These are phyloP conservation scores for Dimargaris cristalligena DNA, from an alignment of 192 early-diverging fungal species.

Conservation along the genomic window DNA sequence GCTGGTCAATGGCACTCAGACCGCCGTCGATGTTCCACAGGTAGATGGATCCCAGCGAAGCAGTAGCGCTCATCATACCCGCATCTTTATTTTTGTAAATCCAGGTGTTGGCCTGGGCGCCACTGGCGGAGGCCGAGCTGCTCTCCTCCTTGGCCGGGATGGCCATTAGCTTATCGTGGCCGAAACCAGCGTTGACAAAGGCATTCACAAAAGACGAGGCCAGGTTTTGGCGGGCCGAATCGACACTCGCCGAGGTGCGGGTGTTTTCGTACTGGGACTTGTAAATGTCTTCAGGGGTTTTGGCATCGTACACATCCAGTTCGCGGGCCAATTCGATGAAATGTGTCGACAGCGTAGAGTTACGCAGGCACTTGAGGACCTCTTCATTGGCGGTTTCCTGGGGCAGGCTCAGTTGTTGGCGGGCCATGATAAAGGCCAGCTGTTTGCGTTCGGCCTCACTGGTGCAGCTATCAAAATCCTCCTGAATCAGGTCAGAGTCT, in stretches of 20 bases:
- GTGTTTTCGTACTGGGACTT: constrained; percentile 90
- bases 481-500: constrained; percentile 59
- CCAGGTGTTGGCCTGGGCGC: constrained; percentile 48
- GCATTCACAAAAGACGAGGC: constrained; percentile 98
- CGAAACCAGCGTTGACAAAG: constrained; percentile 95
- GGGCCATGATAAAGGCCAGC: constrained; percentile 81
- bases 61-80: constrained; percentile 87
- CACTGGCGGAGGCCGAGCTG: constrained; percentile 43
- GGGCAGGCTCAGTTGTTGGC: constrained; percentile 68
- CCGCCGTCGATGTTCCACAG: constrained; percentile 92
- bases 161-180: constrained; percentile 79
- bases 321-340: constrained; percentile 80
- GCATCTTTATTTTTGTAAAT: constrained; percentile 98
- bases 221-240: constrained; percentile 89
- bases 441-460: constrained; percentile 85
- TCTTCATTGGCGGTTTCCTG: constrained; percentile 74
- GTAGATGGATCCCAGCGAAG: constrained; percentile 81
- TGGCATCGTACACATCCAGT: constrained; percentile 87
- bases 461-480: constrained; percentile 69
- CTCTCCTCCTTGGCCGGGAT: no score
- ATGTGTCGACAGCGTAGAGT: constrained; percentile 69
- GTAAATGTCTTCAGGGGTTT: constrained; percentile 96
- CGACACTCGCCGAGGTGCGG: constrained; percentile 48
- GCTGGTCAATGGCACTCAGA: constrained; percentile 85
- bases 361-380: constrained; percentile 76